A percentile compares a stretch with the other conserved stretches of the same genome.
These are phyloP conservation scores for Talaromyces sp. DNA, from an alignment of 2,329 filamentous ascomycete species.

Conservation along the genomic window DNA sequence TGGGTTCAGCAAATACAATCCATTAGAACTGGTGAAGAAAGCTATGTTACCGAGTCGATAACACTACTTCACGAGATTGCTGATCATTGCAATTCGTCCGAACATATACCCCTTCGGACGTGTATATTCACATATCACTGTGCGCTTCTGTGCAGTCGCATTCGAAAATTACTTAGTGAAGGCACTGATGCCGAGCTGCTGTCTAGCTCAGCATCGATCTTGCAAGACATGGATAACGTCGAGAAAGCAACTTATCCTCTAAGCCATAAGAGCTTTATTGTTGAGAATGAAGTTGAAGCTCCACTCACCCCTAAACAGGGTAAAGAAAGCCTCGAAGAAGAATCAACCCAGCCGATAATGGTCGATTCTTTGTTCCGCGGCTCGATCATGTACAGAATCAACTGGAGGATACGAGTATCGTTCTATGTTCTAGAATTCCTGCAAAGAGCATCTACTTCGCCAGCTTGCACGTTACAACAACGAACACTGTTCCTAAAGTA, in stretches of 20 bases:
- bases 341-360: background rate
- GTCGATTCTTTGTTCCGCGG: background rate
- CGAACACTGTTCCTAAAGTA: background rate
- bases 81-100: constrained; percentile 1
- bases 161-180: background rate
- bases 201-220: background rate
- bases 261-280: background rate
- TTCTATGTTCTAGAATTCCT: background rate
- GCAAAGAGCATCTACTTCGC: background rate
- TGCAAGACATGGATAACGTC: constrained; percentile 3
- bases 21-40: background rate
- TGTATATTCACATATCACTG: constrained; percentile 11
- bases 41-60: constrained; percentile 8
- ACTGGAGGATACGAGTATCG: constrained; percentile 1
- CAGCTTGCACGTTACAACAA: background rate
- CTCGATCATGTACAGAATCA: background rate
- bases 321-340: background rate
- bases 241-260: constrained; percentile 5
- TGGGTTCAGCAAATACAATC: background rate
- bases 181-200: background rate
- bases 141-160: constrained; percentile 2
- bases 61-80: background rate
- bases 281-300: background rate
- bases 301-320: background rate
- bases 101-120: background rate